Percentiles rank a stretch among this genome's conserved stretches.
These are phyloP conservation scores for Aspergillus sp. DNA, from an alignment of 2,329 filamentous ascomycete genomes.

Conservation along the genomic window DNA sequence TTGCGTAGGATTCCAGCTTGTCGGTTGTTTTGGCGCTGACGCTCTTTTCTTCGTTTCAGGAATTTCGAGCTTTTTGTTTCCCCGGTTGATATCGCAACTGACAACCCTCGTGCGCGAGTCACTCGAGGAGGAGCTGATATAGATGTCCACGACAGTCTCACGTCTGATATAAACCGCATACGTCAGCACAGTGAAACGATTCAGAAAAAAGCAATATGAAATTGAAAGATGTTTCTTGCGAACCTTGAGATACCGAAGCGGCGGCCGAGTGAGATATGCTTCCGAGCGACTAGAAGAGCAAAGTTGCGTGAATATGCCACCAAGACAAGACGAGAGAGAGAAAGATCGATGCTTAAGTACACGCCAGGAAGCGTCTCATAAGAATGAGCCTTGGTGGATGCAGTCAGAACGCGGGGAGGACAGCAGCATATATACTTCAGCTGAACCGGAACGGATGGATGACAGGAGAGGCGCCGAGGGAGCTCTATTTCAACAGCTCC, in stretches of 20 bases:
- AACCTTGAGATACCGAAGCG: not conserved
- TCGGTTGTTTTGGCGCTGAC: constrained; percentile 18
- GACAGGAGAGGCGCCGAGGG: not conserved
- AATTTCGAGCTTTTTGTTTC: not conserved
- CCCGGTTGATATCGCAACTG: constrained; percentile 9
- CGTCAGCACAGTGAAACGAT: not conserved
- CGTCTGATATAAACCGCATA: not conserved
- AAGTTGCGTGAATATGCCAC: not conserved
- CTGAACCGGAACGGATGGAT: not conserved
- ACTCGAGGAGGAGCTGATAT: not conserved
- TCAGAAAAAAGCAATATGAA: not conserved
- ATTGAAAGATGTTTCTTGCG: not conserved
- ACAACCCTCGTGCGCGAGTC: not conserved
- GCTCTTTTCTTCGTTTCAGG: not conserved
- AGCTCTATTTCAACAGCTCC: not conserved
- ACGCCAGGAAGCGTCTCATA: not conserved
- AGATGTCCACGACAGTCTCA: not conserved
- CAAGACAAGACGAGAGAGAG: not conserved
- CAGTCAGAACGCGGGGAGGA: not conserved
- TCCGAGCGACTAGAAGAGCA: not conserved
- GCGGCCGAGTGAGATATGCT: too few relatives aligned
- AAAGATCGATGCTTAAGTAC: not conserved
- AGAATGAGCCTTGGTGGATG: not conserved
- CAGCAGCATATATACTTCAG: not conserved
- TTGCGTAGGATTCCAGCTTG: constrained; percentile 62